Evolutionary conservation across 148 eudicot genomes (phyloP).

Genomic region (Chenopodium suecicum): DNA sequence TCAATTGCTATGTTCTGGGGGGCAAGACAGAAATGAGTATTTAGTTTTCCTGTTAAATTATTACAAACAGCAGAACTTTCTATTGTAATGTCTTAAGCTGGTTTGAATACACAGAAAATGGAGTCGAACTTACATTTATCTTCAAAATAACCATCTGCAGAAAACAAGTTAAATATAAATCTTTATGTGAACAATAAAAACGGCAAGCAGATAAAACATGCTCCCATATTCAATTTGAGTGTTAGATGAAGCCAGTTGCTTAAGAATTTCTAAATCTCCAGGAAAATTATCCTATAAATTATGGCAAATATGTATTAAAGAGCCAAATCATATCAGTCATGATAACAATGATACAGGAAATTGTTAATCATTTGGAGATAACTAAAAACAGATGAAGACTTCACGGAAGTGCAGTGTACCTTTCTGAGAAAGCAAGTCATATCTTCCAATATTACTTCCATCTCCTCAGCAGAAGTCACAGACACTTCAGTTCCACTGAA

Average conservation of each 20-base stretch:
- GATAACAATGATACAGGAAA: neutral
- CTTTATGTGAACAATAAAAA: neutral
- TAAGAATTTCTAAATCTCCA: neutral
- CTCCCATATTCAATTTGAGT: neutral
- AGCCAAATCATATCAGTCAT: neutral
- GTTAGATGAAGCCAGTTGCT: neutral
- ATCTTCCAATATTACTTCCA: conserved; percentile 40
- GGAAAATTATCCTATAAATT: neutral
- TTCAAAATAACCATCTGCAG: conserved; percentile 69
- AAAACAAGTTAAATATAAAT: conserved; percentile 18
- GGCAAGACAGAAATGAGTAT: neutral
- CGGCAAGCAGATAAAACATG: neutral
- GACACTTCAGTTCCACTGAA: conserved; percentile 89
- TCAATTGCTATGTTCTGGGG: conserved; percentile 72
- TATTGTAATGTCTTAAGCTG: neutral
- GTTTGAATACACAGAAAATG: neutral
- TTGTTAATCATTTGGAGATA: neutral
- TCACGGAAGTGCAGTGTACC: conserved; percentile 35
- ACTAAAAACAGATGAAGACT: neutral
- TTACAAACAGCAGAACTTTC: neutral
- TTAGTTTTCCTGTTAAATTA: neutral
- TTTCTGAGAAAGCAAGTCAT: conserved; percentile 47
- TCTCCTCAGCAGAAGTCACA: conserved; percentile 40
- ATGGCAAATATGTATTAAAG: neutral
- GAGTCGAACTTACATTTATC: conserved; percentile 58